A percentile compares a stretch with the other conserved stretches of the same genome.
Evolutionary conservation across 306 rosid genomes (phyloP).

Genomic region (Quercus alba): DNA sequence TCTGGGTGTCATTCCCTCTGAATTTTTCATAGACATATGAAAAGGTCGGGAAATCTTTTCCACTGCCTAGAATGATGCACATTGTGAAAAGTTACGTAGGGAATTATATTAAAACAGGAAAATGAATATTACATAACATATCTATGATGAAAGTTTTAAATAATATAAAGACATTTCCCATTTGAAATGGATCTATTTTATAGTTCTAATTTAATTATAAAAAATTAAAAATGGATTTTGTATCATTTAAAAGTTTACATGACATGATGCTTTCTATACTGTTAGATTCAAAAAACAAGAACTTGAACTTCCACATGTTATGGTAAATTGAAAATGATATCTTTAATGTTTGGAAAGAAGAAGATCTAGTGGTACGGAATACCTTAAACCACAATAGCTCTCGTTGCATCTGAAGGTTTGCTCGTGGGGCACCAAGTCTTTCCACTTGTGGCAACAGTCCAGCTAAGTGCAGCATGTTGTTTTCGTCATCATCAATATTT

Average conservation of each 20-base stretch:
- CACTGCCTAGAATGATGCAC: background rate
- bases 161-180: too few species aligned
- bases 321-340: too few species aligned
- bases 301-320: too few species aligned
- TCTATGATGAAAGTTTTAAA: background rate
- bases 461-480: slow-evolving; percentile 18
- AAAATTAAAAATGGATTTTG: too few species aligned
- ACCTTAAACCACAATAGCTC: slow-evolving; percentile 7
- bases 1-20: background rate
- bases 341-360: background rate
- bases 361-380: background rate
- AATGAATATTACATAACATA: background rate
- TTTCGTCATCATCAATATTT: background rate
- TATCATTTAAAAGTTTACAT: background rate
- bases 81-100: background rate
- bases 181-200: too few species aligned
- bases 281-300: too few species aligned
- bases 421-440: background rate
- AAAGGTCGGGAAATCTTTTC: background rate
- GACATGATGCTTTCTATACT: too few species aligned
- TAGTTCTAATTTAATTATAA: too few species aligned
- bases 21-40: background rate
- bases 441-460: background rate
- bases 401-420: slow-evolving; percentile 9
- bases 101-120: too few species aligned